Evolutionary conservation across 1,139 yeast species (phyloP), one percentile per base, ranked within the genome.

Genomic region (Pneumocystis jirovecii): DNA sequence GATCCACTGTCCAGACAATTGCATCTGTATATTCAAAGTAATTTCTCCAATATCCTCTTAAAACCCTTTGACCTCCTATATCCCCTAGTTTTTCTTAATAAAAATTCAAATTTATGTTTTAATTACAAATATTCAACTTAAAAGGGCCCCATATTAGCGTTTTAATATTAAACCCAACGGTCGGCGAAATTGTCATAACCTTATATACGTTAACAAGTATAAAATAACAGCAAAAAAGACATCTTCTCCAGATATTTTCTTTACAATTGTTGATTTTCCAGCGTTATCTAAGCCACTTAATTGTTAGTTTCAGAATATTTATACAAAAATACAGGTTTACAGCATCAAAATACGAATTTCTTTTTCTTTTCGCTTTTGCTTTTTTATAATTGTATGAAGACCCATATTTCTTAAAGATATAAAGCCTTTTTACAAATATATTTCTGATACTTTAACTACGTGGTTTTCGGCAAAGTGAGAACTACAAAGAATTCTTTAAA

Each of bases 1-100:
- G 81, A 75, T 93, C 97, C 12, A 91, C 81, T n/a, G 91, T 96
- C 97, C 97, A 91, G n/a, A 91, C 76, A 35, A 91, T 79, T 17
- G 84, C 82, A 71, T 91, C 93, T 6, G 96, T 87, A 70, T 83
- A 84, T 69, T 90, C 97, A 73, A 87, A 90, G 75, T 90, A 89
- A 75, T 90, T 90, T 67, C 88, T 84, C 97, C 97, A 89, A 74
- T 89, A 89, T 29, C 89, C 84, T 62, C 96, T 79, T 63, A 89
- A 76, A 21, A 88, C 81, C 17, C 81, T 78, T 73, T 90, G 96
- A 0, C 97, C 97, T 1, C 97, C 97, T 12, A 90, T 84, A 72
- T 89, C 97, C 97, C 91, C 86, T 57, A 50, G 8, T 50, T 3
- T 85, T 73, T 67, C 21, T 42, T 17, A 12, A n/a, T 59, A 25